These are phyloP conservation scores for Ceratocystis alfenasii DNA, from an alignment of 2,329 filamentous ascomycete genomes.

Conservation along the genomic window DNA sequence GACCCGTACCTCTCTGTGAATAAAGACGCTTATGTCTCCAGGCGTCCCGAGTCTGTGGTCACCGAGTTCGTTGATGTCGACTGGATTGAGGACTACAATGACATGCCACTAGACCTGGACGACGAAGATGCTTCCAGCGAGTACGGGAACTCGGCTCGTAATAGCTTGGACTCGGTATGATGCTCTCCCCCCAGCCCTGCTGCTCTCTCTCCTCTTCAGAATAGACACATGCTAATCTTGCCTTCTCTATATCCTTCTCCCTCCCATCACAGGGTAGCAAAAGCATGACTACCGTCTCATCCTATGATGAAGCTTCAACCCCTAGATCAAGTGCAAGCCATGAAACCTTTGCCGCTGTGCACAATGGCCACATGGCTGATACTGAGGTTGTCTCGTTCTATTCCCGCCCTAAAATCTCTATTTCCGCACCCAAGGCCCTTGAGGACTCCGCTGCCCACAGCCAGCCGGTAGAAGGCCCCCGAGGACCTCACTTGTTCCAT, in stretches of 20 bases:
- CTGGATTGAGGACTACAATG: slow-evolving; percentile 47
- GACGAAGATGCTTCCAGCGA: slow-evolving; percentile 37
- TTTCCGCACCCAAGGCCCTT: slow-evolving; percentile 6
- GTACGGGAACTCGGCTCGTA: slow-evolving; percentile 51
- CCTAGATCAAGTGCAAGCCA: slow-evolving; percentile 55
- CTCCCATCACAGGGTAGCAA: slow-evolving; percentile 45
- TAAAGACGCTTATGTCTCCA: slow-evolving; percentile 32
- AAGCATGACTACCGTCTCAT: slow-evolving; percentile 77
- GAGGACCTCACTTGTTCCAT: slow-evolving; percentile 77
- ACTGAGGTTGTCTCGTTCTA: slow-evolving; percentile 47
- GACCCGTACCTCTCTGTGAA: slow-evolving; percentile 52
- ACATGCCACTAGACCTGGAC: slow-evolving; percentile 25
- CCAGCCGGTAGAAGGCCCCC: slow-evolving; percentile 65
- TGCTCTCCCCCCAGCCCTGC: background rate
- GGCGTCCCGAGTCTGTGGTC: slow-evolving; percentile 55
- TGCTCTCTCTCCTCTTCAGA: background rate
- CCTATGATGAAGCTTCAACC: slow-evolving; percentile 71
- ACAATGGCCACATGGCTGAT: slow-evolving; percentile 26
- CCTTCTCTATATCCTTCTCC: background rate
- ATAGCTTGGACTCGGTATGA: slow-evolving; percentile 62
- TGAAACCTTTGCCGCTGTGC: slow-evolving; percentile 14
- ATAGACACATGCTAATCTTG: slow-evolving; percentile 7
- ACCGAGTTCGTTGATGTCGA: slow-evolving; percentile 74
- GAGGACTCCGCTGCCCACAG: slow-evolving; percentile 23
- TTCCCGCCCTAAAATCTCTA: slow-evolving; percentile 30